Evolutionary conservation across 78 protist genomes (phyloP).

Genomic region (Dictyostelium discoideum): dicty_2.7 NC_007088.5:1997501-1998000

Average conservation of each 20-base stretch:
- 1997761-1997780: neutral
- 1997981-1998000: neutral
- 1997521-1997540: neutral
- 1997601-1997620: neutral
- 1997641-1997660: neutral
- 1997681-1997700: neutral
- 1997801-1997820: neutral
- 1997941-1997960: slow-evolving; percentile 2
- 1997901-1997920: neutral
- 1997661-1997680: neutral
- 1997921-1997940: neutral
- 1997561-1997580: neutral
- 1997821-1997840: neutral
- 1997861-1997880: neutral
- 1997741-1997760: neutral
- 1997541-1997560: neutral
- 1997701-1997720: neutral
- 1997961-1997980: neutral
- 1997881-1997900: neutral
- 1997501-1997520: neutral
- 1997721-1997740: neutral
- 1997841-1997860: neutral
- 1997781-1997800: neutral
- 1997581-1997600: neutral
- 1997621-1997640: neutral